Base-by-base conservation (phyloP, 2,329 filamentous ascomycete species). In the Cercospora sojina region DNA sequence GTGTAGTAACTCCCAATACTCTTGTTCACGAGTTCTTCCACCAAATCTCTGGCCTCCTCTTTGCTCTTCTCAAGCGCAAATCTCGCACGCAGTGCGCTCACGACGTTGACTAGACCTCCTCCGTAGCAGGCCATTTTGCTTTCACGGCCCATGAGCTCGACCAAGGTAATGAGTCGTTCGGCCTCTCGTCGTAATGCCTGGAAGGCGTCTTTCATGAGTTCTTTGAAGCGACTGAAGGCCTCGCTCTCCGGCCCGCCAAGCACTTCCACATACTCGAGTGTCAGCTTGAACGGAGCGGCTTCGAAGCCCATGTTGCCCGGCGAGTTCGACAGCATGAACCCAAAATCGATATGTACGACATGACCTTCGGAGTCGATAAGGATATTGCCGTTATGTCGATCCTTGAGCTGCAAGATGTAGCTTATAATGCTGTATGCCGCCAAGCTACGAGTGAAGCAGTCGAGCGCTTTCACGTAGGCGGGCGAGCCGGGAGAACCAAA, bases 261-360 rank as follows among this genome's bases (percentile, higher is more conserved):
- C 7, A 95, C 90, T 72, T 95, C 91, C 43, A 95, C 89, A 75
- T 95, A 95, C 75, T 95, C 91, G 70, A 93, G 87, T 1, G 91
- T 93, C 27, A 95, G 83, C 81, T 95, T 95, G 80, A 95, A 95
- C 0, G 91, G 91, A 4, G 91, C 91, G 13, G 91, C 91, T 79
- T 95, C 91, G 73, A 95, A 95, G 2, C 91, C 91, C 75, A 95
- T 91, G 8, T 88, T 90, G 0, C 91, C 91, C 0, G 91, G 91
- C 1, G 91, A 93, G 78, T 95, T 95, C 56, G 90, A 93, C 35
- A 95, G 83, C 90, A 95, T 94, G 77, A 95, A 95, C 64, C 91
- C 91, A 78, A 95, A 95, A 78, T 95, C 91, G 68, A 95, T 95
- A 76, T 95, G 91, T 67, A 95, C 88, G 64, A 94, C 93, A 76